Percentiles rank a stretch among this genome's conserved stretches.
Evolutionary conservation across 441 rosid species (phyloP).

Genomic region (Gossypium trilobum): DNA sequence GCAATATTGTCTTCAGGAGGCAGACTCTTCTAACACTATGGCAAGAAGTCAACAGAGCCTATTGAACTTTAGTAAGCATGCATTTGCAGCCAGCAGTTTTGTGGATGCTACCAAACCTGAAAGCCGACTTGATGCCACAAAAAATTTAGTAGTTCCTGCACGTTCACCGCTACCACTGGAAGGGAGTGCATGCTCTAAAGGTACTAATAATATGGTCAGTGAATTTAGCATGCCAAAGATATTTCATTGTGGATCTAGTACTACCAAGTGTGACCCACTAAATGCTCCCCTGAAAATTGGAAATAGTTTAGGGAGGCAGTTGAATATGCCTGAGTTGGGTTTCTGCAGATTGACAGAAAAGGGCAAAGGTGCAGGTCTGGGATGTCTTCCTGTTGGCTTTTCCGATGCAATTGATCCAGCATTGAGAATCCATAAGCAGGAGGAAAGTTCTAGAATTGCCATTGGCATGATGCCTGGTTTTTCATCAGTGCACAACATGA

Average conservation of each 20-base stretch:
- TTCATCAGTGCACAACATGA: constrained; percentile 20
- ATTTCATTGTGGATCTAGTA: constrained; percentile 22
- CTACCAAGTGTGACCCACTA: constrained; percentile 17
- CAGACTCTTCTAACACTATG: constrained; percentile 18
- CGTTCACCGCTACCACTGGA: constrained; percentile 12
- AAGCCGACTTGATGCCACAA: constrained; percentile 11
- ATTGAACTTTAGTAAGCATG: constrained; percentile 18
- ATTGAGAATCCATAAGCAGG: constrained; percentile 22
- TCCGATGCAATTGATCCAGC: constrained; percentile 15
- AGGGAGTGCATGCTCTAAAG: constrained; percentile 16
- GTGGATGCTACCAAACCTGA: constrained; percentile 16
- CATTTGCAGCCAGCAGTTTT: constrained; percentile 10
- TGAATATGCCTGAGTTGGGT: constrained; percentile 20
- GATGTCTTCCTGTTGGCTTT: constrained; percentile 19
- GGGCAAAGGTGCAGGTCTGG: constrained; percentile 23
- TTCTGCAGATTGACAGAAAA: constrained; percentile 24
- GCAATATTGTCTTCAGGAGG: constrained; percentile 16
- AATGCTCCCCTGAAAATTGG: constrained; percentile 16
- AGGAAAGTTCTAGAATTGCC: constrained; percentile 16
- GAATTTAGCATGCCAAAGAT: constrained; percentile 19
- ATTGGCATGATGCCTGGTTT: constrained; percentile 20
- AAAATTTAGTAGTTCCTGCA: constrained; percentile 15
- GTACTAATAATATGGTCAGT: constrained; percentile 3
- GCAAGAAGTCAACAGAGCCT: constrained; percentile 22
- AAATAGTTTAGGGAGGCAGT: constrained; percentile 21